Evolutionary conservation across 805 yeast genomes (phyloP).

Genomic region (Schizosaccharomyces octosporus): DNA sequence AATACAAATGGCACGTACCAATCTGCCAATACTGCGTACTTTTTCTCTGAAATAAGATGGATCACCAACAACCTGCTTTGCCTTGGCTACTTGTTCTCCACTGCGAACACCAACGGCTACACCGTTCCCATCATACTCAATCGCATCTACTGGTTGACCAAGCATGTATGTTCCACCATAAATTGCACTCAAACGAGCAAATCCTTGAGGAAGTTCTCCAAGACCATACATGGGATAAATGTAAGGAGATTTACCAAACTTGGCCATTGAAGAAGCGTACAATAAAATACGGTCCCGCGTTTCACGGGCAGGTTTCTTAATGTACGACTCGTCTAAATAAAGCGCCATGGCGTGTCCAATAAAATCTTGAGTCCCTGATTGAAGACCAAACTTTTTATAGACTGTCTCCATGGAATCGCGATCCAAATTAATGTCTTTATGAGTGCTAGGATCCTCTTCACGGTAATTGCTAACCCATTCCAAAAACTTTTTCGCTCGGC

Average conservation of each 20-base stretch:
- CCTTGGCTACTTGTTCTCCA: slow-evolving; percentile 74
- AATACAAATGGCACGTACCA: slow-evolving; percentile 68
- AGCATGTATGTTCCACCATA: slow-evolving; percentile 97
- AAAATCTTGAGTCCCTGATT: slow-evolving; percentile 80
- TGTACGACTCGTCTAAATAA: slow-evolving; percentile 77
- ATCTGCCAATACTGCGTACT: slow-evolving; percentile 50
- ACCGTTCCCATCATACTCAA: slow-evolving; percentile 45
- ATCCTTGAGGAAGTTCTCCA: slow-evolving; percentile 97
- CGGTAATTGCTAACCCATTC: slow-evolving; percentile 66
- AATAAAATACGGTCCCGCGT: slow-evolving; percentile 65
- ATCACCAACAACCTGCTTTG: slow-evolving; percentile 86
- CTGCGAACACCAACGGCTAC: slow-evolving; percentile 70
- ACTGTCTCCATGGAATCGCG: slow-evolving; percentile 76
- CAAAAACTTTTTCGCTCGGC: slow-evolving; percentile 77
- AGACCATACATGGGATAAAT: slow-evolving; percentile 87
- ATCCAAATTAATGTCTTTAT: slow-evolving; percentile 56
- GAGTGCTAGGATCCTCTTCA: slow-evolving; percentile 57
- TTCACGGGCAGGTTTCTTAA: slow-evolving; percentile 74
- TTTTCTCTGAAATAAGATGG: slow-evolving; percentile 88
- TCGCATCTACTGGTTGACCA: slow-evolving; percentile 83
- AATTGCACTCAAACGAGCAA: slow-evolving; percentile 83
- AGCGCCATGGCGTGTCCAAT: slow-evolving; percentile 98
- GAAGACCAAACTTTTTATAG: slow-evolving; percentile 69
- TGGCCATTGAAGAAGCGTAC: slow-evolving; percentile 73
- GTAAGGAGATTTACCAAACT: slow-evolving; percentile 90